Evolutionary conservation across 1,139 yeast species (phyloP).

Genomic region (Geotrichum restrictum): DNA sequence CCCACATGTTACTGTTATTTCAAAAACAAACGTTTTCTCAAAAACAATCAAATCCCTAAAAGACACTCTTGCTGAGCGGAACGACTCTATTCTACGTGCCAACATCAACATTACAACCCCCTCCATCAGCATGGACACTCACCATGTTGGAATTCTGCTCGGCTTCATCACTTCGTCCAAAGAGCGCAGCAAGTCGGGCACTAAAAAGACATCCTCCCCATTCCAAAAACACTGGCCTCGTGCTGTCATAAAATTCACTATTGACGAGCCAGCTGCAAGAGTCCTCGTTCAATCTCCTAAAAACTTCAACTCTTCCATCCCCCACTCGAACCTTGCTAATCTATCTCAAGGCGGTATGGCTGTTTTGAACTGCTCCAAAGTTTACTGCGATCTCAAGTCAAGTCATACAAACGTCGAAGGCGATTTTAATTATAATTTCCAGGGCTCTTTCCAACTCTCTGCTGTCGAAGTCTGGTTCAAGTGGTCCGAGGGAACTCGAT

Average conservation of each 20-base stretch:
- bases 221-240: conserved; percentile 36
- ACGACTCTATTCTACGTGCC: conserved; percentile 35
- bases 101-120: conserved; percentile 40
- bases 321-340: conserved; percentile 8
- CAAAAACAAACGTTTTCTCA: conserved; percentile 40
- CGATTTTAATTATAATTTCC: conserved; percentile 30
- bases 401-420: conserved; percentile 30
- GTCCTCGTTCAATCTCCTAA: conserved; percentile 28
- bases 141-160: conserved; percentile 34
- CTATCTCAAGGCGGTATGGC: conserved; percentile 30
- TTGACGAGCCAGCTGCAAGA: conserved; percentile 42
- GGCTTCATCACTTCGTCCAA: conserved; percentile 22
- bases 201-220: conserved; percentile 14
- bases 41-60: conserved; percentile 35
- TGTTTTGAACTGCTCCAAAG: conserved; percentile 33
- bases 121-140: conserved; percentile 38
- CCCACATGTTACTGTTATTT: conserved; percentile 40
- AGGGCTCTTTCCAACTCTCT: conserved; percentile 31
- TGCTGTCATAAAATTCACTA: conserved; percentile 35
- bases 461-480: conserved; percentile 36
- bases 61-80: conserved; percentile 24
- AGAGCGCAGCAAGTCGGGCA: neutral
- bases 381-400: conserved; percentile 35
- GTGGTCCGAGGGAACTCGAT: conserved; percentile 31
- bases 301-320: conserved; percentile 7